phyloP scores from a whole-genome alignment of 75 land plant species.

The Sequoia sempervirens region DNA sequence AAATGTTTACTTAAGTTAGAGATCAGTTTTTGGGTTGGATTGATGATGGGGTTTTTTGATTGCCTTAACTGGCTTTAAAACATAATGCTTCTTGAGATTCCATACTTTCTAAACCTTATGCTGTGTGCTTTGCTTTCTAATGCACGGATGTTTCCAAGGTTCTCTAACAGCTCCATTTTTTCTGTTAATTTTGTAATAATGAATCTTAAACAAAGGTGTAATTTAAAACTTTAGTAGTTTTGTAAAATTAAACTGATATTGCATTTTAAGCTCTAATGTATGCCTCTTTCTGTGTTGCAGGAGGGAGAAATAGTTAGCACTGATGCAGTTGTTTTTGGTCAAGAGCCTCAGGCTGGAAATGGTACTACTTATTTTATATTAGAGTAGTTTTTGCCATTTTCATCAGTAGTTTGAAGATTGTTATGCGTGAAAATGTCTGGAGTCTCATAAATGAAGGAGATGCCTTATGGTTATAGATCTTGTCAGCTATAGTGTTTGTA shows the following conservation, averaged over 20 bases:
- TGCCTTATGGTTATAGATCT: not conserved
- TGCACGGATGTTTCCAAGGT: not conserved
- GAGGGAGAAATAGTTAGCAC: constrained; percentile 42
- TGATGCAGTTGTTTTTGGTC: constrained; percentile 20
- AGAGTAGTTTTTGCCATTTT: not conserved
- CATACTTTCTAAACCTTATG: not conserved
- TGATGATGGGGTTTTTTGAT: not conserved
- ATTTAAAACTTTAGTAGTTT: not conserved
- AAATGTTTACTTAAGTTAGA: not conserved
- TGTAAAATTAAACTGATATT: not conserved
- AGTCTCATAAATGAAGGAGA: not conserved
- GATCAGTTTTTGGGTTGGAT: not conserved
- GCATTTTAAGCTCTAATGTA: not conserved
- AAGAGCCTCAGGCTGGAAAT: constrained; percentile 19
- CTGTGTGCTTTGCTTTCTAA: not conserved
- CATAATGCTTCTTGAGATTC: not conserved
- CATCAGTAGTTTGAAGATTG: not conserved
- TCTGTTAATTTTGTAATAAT: not conserved
- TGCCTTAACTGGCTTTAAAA: not conserved
- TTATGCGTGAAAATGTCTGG: not conserved
- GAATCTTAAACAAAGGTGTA: not conserved
- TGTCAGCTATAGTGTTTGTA: not conserved
- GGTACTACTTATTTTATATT: constrained; percentile 14
- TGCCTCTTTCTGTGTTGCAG: constrained; percentile 14
- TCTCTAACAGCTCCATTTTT: not conserved